These are phyloP conservation scores for Calonectria naviculata DNA, from an alignment of 2,329 filamentous ascomycete genomes.

Conservation along the genomic window DNA sequence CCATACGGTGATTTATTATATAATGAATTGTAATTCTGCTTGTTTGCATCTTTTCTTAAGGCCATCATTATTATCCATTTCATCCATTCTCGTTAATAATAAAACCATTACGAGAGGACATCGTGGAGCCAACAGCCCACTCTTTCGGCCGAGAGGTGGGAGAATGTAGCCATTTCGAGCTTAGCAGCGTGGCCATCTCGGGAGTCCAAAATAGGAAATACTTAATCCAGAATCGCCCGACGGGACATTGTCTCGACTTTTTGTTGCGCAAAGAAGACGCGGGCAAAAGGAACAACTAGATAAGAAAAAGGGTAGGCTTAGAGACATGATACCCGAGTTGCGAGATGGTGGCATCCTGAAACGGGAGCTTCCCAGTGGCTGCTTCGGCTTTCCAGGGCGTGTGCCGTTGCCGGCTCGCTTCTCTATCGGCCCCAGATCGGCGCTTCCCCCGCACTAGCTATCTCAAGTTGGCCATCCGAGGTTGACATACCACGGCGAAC, in stretches of 20 bases:
- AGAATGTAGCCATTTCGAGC: constrained; percentile 6
- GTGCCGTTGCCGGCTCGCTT: neutral
- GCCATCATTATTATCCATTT: neutral
- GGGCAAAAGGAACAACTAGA: neutral
- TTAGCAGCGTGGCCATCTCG: constrained; percentile 5
- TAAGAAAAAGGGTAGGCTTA: neutral
- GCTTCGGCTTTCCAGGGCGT: neutral
- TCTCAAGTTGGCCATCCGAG: constrained; percentile 22
- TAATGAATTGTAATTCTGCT: neutral
- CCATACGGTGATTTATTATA: too few species aligned
- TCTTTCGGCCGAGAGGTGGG: neutral
- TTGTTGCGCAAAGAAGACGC: neutral
- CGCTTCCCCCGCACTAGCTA: constrained; percentile 20
- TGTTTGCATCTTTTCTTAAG: neutral
- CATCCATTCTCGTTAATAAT: neutral
- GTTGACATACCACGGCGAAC: constrained; percentile 1
- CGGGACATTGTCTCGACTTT: neutral
- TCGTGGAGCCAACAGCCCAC: neutral
- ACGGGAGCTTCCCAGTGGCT: neutral
- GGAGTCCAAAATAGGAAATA: constrained; percentile 16
- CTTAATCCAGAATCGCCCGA: neutral
- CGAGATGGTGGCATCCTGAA: too few species aligned
- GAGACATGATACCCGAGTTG: neutral
- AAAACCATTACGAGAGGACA: neutral
- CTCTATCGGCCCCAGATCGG: constrained; percentile 22